Evolutionary conservation across 345 rosid species (phyloP), one percentile per base, ranked within the genome.

Genomic region (Hirschfeldia incana): DNA sequence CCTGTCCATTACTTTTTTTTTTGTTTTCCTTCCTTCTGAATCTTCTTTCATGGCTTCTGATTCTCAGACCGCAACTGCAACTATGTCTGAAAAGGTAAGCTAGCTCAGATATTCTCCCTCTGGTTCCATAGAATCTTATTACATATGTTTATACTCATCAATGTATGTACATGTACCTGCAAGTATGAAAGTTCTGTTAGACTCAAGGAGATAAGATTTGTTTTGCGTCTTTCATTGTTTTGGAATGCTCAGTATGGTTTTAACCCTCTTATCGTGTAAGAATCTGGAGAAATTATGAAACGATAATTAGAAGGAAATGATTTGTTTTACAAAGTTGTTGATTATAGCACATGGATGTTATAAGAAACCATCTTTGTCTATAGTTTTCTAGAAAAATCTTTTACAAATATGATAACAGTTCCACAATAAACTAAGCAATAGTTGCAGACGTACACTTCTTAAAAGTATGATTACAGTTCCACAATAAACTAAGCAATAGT

Each of bases 41-140:
- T 66, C 73, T 73, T 78, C 78, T 78, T 73, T 75, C 82, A 79
- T 79, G 82, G 78, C 82, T 69, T 74, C 82, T 37, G 78, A 79
- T 79, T 79, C 82, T 79, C 71, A 61, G 66, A 51, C 78, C 39
- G 32, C 66, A 36, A 36, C 78, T 79, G 60, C 36, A 28, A 61
- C 46, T 79, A 51, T 17, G 2, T 44, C 78, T 79, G 71, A 79
- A 69, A 74, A 68, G 75, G 82, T 79, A 62, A 74, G 49, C 46
- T 53, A 51, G 7, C 5, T 74, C 44, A 78, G 32, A 58, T 12
- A 12, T 15, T 29, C 13, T 72, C 49, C 7, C 9, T 44, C 44
- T 15, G 51, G 63, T 37, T 6, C 8, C 16, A 3, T 36, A 36
- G 60, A 74, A 27, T 36, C 53, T 65, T 77, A 17, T 42, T 29